phyloP scores from a whole-genome alignment of 306 rosid genomes.

The Prunus armeniaca region DNA sequence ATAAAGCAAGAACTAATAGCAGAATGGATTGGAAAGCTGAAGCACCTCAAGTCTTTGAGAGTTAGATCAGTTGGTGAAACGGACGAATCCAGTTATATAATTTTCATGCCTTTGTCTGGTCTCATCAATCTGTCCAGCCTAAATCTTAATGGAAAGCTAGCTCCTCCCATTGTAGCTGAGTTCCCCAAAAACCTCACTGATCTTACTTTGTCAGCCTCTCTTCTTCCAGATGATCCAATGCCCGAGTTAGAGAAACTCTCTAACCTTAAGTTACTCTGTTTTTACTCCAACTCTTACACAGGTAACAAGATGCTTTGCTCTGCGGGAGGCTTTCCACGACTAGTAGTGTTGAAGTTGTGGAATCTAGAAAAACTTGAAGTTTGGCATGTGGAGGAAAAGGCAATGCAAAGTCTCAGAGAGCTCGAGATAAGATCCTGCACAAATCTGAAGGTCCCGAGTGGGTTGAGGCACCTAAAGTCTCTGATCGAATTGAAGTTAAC shows the following conservation, averaged over 20 bases:
- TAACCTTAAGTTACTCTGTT: conserved; percentile 18
- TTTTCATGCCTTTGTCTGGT: conserved; percentile 6
- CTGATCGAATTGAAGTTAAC: conserved; percentile 22
- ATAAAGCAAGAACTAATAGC: conserved; percentile 9
- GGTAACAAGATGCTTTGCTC: conserved; percentile 21
- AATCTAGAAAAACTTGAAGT: conserved; percentile 14
- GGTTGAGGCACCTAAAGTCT: conserved; percentile 24
- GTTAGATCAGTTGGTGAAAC: conserved; percentile 24
- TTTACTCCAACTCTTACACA: conserved; percentile 22
- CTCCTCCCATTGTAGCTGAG: background rate
- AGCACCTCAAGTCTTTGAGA: conserved; percentile 24
- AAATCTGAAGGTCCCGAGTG: background rate
- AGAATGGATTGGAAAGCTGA: conserved; percentile 5
- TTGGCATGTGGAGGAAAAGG: conserved; percentile 27
- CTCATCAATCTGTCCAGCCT: conserved; percentile 29
- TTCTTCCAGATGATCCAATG: conserved; percentile 26
- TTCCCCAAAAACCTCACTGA: conserved; percentile 26
- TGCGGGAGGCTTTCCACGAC: conserved; percentile 19
- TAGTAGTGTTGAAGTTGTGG: conserved; percentile 16
- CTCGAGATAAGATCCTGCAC: conserved; percentile 30
- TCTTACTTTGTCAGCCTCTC: conserved; percentile 41
- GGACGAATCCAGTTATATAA: conserved; percentile 1
- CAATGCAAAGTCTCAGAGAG: conserved; percentile 30
- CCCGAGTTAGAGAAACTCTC: conserved; percentile 23
- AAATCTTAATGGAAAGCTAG: conserved; percentile 23